These are phyloP conservation scores for Moesziomyces sp. DNA, from an alignment of 1,284 basidiomycete species.

Conservation along the genomic window DNA sequence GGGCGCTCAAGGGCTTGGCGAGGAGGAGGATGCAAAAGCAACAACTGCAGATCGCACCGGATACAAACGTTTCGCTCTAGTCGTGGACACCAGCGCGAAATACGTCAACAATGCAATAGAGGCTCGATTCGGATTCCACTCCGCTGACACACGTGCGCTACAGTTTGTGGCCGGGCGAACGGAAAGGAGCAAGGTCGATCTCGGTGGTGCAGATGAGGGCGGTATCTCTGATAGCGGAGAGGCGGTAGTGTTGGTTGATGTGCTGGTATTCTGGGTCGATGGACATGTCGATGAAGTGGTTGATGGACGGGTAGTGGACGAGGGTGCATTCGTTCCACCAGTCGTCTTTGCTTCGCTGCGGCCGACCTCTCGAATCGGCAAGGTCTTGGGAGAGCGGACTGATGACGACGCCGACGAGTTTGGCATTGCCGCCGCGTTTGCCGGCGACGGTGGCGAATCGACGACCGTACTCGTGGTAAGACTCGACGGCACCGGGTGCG, in stretches of 20 bases:
- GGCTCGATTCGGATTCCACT: background rate
- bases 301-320: constrained; percentile 51
- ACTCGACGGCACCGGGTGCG: constrained; percentile 16
- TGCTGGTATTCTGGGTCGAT: constrained; percentile 48
- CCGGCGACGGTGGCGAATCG: constrained; percentile 39
- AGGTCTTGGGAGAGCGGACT: constrained; percentile 15
- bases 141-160: background rate
- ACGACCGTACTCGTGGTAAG: constrained; percentile 48
- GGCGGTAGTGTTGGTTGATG: constrained; percentile 42
- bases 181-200: constrained; percentile 19
- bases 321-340: constrained; percentile 54
- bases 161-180: constrained; percentile 14
- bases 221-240: constrained; percentile 45
- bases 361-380: constrained; percentile 17
- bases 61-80: constrained; percentile 13
- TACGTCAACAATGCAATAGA: no score
- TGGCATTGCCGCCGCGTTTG: constrained; percentile 44
- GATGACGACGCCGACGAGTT: constrained; percentile 48
- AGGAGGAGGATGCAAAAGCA: constrained; percentile 19
- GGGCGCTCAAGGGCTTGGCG: constrained; percentile 51
- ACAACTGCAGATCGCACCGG: constrained; percentile 12
- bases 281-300: constrained; percentile 53
- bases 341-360: constrained; percentile 7
- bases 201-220: constrained; percentile 46
- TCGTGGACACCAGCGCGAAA: background rate